Evolutionary conservation across 2,329 filamentous ascomycete species (phyloP), one percentile per base, ranked within the genome.

Genomic region (Cercospora canescens): DNA sequence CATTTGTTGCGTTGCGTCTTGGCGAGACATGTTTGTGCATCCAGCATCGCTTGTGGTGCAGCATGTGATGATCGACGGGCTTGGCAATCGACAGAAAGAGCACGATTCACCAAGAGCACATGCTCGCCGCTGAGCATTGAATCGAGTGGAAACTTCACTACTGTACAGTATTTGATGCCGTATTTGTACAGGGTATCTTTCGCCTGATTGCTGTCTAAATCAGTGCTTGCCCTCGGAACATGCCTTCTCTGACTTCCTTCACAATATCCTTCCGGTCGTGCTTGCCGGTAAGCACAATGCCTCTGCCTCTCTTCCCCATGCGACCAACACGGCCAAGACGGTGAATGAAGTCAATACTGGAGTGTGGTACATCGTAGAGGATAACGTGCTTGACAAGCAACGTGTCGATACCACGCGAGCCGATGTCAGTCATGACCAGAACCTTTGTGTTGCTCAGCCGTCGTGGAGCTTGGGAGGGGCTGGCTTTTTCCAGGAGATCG

Each of bases 311-410:
- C 68, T 93, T 87, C 2, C 93, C 93, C 93, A 98, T 98, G 35
- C 95, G 87, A 0, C 95, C 95, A 1, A 95, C 93, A 64, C 95
- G 87, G 16, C 95, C 95, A 4, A 98, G 87, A 16, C 96, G 90
- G 79, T 99, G 96, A 75, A 99, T 97, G 75, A 99, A 99, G 79
- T 99, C 96, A 67, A 99, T 96, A 0, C 93, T 96, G 0, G 92
- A 96, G 76, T 98, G 94, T 4, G 95, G 95, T n/a, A 99, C 94
- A 77, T 99, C 93, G 78, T 97, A 98, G 28, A 99, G 81, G 62
- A 99, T 90, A 60, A 99, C 95, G 71, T 96, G 92, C 64, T 92
- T 87, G 18, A 98, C 94, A 18, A 92, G 91, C 32, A 97, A 81
- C 0, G 95, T 99, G 78, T 99, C 95, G 73, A 99, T 97, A 69